Evolutionary conservation across 1,284 basidiomycete genomes (phyloP), one percentile per base, ranked within the genome.

Genomic region (Erythrobasidium hasegawianum): DNA sequence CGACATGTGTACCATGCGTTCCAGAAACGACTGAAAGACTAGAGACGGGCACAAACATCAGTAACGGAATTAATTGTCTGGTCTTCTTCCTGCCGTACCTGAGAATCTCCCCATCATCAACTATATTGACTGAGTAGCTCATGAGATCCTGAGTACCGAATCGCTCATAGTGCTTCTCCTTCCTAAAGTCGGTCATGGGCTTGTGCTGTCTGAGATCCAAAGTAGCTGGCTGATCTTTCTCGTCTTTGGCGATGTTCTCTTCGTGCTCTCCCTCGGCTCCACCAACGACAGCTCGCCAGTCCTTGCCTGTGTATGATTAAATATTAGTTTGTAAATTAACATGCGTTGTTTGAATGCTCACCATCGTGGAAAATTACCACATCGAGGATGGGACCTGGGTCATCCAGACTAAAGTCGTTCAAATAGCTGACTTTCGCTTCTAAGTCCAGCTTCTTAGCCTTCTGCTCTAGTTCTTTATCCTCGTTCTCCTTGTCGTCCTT

Each of bases 1-100:
- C 77, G 5, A 78, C 76, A 66, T 78, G 77, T 20, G 77, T 76
- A 27, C 75, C 77, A 68, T 78, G 77, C 33, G 71, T 73, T 16
- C 77, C 77, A n/a, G 74, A 71, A 2, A 74, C 64, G 24, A 72
- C 73, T 55, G 76, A 76, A 29, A 77, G 68, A 60, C 62, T 66
- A 20, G 26, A 50, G 55, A 43, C 33, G 26, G 72, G 54, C 49
- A 75, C 72, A 1, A 22, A 33, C 10, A 33, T 18, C 18, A n/a
- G n/a, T n/a, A n/a, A n/a, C n/a, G n/a, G n/a, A n/a, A n/a, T n/a
- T n/a, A n/a, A n/a, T n/a, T n/a, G 40, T n/a, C 10, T 10, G n/a
- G 40, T n/a, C 40, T 41, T 41, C 11, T 10, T 11, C n/a, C 40
- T 10, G n/a, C 11, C 11, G 11, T 26, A 61, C 59, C 59, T 61